A percentile compares a stretch with the other conserved stretches of the same genome.
phyloP scores from a whole-genome alignment of 768 basidiomycete species.

The Amanita thiersii region DNA sequence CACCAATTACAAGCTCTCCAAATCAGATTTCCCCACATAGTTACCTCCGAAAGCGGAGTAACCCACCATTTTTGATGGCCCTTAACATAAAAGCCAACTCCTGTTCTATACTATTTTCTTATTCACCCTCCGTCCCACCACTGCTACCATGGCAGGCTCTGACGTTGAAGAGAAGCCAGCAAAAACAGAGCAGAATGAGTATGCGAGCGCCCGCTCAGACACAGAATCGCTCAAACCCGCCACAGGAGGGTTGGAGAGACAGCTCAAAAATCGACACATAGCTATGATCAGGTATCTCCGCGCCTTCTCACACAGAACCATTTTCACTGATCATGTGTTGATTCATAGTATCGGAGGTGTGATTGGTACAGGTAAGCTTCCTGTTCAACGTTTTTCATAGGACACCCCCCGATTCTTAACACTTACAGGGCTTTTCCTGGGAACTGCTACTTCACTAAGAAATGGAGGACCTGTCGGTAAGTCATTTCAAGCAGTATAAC shows the following conservation, averaged over 20 bases:
- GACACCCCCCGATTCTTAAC: not conserved
- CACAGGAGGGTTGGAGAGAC: conserved; percentile 37
- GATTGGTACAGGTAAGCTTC: conserved; percentile 45
- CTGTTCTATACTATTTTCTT: too few relatives aligned
- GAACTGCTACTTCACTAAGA: conserved; percentile 40
- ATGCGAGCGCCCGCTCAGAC: conserved; percentile 24
- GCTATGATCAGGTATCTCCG: conserved; percentile 64
- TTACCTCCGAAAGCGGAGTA: too few relatives aligned
- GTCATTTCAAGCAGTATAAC: not conserved
- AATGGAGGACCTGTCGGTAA: conserved; percentile 65
- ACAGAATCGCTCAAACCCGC: conserved; percentile 14
- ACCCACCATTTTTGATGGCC: too few relatives aligned
- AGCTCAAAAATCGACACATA: conserved; percentile 71
- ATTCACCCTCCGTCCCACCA: not conserved
- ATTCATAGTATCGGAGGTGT: conserved; percentile 50
- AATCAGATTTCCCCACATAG: too few relatives aligned
- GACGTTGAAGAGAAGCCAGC: conserved; percentile 17
- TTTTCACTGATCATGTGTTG: conserved; percentile 3
- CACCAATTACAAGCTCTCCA: too few relatives aligned
- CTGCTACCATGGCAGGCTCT: not conserved
- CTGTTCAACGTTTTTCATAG: not conserved
- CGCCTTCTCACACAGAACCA: not conserved
- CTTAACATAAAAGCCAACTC: too few relatives aligned
- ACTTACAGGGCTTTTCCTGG: conserved; percentile 55
- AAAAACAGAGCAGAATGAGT: conserved; percentile 23